phyloP scores from a whole-genome alignment of 345 rosid genomes.

The Syzygium oleosum region DNA sequence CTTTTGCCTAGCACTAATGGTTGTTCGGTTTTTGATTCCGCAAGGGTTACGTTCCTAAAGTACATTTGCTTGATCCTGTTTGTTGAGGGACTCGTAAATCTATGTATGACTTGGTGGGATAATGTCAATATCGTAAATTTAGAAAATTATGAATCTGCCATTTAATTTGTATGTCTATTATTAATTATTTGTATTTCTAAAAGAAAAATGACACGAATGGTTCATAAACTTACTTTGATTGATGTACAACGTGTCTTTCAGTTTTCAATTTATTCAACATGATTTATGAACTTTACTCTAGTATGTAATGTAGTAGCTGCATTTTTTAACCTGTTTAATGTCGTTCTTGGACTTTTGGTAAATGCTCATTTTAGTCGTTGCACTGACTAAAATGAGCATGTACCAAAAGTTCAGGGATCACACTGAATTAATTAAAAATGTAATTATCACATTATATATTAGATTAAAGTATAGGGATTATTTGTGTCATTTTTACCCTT shows the following conservation, averaged over 20 bases:
- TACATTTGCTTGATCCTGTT: background rate
- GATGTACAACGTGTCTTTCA: background rate
- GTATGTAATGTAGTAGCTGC: background rate
- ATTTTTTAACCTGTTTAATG: too few relatives aligned
- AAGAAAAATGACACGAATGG: background rate
- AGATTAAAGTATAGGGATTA: background rate
- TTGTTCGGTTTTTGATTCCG: background rate
- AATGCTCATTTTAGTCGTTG: fast-evolving
- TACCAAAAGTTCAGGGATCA: too few relatives aligned
- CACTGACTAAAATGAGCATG: too few relatives aligned
- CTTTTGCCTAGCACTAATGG: background rate
- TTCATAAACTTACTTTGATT: background rate
- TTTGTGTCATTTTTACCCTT: background rate
- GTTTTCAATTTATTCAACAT: fast-evolving
- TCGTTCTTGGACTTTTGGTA: fast-evolving
- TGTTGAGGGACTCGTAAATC: background rate
- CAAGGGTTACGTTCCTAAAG: background rate
- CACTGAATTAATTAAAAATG: too few relatives aligned
- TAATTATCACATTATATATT: too few relatives aligned
- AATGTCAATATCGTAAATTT: background rate
- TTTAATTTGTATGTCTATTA: background rate
- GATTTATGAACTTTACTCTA: fast-evolving
- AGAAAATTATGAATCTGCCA: background rate
- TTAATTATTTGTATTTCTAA: background rate
- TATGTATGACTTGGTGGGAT: background rate